Percentiles rank a stretch among this genome's conserved stretches.
phyloP scores from a whole-genome alignment of 495 filamentous ascomycete genomes.

The Coniosporium apollinis region DNA sequence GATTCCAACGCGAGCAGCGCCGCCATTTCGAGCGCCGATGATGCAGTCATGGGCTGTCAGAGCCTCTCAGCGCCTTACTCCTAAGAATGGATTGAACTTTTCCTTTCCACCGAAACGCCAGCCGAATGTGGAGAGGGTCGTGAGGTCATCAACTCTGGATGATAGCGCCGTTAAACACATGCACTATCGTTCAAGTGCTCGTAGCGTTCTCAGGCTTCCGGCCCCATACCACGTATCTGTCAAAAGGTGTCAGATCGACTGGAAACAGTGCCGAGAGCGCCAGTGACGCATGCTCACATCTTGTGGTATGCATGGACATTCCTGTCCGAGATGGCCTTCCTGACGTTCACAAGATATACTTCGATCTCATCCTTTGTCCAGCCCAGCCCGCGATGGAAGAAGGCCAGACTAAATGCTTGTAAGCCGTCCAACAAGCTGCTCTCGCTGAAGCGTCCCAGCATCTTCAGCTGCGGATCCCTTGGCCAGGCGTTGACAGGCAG shows the following conservation, averaged over 20 bases:
- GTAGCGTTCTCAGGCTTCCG: conserved; percentile 16
- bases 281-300: conserved; percentile 17
- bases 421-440: conserved; percentile 26
- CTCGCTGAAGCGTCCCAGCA: conserved; percentile 26
- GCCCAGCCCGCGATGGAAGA: conserved; percentile 24
- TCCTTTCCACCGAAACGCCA: too few relatives aligned
- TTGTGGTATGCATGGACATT: conserved; percentile 27
- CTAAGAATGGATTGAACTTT: too few relatives aligned
- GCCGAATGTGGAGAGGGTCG: too few relatives aligned
- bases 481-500: conserved; percentile 25
- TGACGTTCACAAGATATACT: conserved; percentile 24
- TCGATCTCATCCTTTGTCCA: conserved; percentile 31
- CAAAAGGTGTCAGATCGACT: neutral
- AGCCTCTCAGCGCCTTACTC: too few relatives aligned
- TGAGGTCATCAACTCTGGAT: too few relatives aligned
- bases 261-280: too few relatives aligned
- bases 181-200: too few relatives aligned
- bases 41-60: too few relatives aligned
- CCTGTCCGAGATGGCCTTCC: conserved; percentile 23
- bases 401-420: conserved; percentile 27
- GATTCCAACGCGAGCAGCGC: too few relatives aligned
- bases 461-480: conserved; percentile 22
- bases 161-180: too few relatives aligned
- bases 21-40: too few relatives aligned
- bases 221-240: conserved; percentile 21